Evolutionary conservation across 768 basidiomycete genomes (phyloP).

Genomic region (Crucibulum laeve): DNA sequence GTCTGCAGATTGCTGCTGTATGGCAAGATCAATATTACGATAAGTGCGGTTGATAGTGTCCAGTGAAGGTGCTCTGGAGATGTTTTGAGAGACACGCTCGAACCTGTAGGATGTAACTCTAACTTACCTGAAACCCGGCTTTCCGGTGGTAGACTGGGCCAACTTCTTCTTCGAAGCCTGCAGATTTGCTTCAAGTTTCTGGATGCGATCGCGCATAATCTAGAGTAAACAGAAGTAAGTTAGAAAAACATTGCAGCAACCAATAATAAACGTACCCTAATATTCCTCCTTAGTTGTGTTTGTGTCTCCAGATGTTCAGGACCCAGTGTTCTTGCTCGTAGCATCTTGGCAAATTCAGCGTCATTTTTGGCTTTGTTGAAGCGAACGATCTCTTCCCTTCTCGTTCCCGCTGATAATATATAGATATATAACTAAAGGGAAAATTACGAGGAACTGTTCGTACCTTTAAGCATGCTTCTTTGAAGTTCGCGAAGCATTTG

Average conservation of each 20-base stretch:
- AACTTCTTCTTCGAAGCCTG: slow-evolving; percentile 67
- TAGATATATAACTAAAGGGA: not conserved
- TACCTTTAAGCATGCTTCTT: slow-evolving; percentile 66
- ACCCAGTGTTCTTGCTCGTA: slow-evolving; percentile 72
- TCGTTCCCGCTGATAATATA: slow-evolving; percentile 58
- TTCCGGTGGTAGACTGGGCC: slow-evolving; percentile 55
- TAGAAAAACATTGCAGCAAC: not conserved
- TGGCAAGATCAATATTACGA: slow-evolving; percentile 75
- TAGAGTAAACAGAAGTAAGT: slow-evolving; percentile 20
- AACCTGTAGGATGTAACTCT: not conserved
- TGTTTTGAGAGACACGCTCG: not conserved
- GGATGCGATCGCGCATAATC: slow-evolving; percentile 68
- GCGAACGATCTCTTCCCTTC: slow-evolving; percentile 77
- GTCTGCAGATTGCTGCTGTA: slow-evolving; percentile 57
- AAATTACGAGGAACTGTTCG: slow-evolving; percentile 8
- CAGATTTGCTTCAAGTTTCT: slow-evolving; percentile 76
- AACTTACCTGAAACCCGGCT: slow-evolving; percentile 57
- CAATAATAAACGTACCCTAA: slow-evolving; percentile 50
- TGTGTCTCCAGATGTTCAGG: slow-evolving; percentile 89
- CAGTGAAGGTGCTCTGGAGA: slow-evolving; percentile 69
- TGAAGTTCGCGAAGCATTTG: slow-evolving; percentile 52
- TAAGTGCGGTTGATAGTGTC: slow-evolving; percentile 84
- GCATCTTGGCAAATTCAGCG: slow-evolving; percentile 71
- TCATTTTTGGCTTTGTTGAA: slow-evolving; percentile 79
- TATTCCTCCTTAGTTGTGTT: slow-evolving; percentile 63